Conservation (phyloP, 73 alveolate genomes). For the Tetrahymena malaccensis region DNA sequence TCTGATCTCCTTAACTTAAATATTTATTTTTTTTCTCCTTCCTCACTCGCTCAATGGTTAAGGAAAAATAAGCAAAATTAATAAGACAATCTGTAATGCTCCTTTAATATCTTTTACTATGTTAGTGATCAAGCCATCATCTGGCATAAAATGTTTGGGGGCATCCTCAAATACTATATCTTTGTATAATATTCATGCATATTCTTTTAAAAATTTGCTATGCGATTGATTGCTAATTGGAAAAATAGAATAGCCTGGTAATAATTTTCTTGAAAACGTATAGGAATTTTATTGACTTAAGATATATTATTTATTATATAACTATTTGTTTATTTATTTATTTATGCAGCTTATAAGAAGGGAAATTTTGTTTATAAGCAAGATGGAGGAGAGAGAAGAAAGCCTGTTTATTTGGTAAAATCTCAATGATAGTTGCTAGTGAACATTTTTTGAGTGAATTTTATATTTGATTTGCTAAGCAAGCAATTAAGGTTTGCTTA, state of each 20-base stretch:
- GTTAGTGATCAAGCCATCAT: not conserved
- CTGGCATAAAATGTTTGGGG: not conserved
- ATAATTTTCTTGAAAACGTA: not conserved
- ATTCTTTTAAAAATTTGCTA: not conserved
- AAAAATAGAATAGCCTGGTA: not conserved
- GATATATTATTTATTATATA: not conserved
- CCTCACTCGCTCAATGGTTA: not conserved
- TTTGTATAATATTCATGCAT: too few species aligned
- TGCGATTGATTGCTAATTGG: not conserved
- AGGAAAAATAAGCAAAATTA: not conserved
- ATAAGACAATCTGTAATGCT: not conserved
- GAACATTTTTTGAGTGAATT: not conserved
- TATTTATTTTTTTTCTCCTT: not conserved
- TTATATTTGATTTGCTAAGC: not conserved
- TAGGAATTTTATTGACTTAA: not conserved
- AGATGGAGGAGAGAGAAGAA: not conserved
- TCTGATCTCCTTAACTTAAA: not conserved
- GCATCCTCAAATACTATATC: too few species aligned
- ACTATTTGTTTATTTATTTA: not conserved
- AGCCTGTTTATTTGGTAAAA: not conserved
- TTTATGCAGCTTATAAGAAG: not conserved
- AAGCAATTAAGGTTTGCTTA: not conserved
- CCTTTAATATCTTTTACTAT: not conserved
- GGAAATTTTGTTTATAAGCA: not conserved
- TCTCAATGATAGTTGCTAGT: not conserved